These are phyloP conservation scores for Parascedosporium putredinis DNA, from an alignment of 2,329 filamentous ascomycete genomes.

Conservation along the genomic window DNA sequence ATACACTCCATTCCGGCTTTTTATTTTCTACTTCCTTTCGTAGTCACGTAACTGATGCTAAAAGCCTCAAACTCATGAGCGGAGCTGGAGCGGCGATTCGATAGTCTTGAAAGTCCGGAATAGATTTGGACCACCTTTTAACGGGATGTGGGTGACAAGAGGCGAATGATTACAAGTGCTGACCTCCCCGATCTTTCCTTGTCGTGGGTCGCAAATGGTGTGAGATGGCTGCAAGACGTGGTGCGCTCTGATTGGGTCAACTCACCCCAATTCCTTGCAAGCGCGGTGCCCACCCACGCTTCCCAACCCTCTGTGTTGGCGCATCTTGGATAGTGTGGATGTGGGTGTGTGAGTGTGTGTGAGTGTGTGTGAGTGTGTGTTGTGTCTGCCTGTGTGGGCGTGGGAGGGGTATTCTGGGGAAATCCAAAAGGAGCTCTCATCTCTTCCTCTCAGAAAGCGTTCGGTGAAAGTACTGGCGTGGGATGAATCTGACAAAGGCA, in stretches of 20 bases:
- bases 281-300: background rate
- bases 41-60: background rate
- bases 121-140: background rate
- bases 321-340: background rate
- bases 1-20: background rate
- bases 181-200: background rate
- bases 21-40: background rate
- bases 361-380: no score
- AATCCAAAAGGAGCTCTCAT: no score
- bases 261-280: conserved; percentile 2
- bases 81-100: background rate
- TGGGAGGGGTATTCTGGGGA: no score
- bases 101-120: background rate
- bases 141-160: background rate
- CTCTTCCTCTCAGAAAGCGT: no score
- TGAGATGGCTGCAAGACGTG: conserved; percentile 9
- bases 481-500: no score
- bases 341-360: background rate
- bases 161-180: conserved; percentile 3
- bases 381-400: no score
- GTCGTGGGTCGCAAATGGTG: conserved; percentile 1
- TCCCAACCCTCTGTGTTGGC: background rate
- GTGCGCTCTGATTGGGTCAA: conserved; percentile 5
- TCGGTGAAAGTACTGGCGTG: no score
- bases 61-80: background rate